Evolutionary conservation across 768 basidiomycete species (phyloP).

Genomic region (Termitomyces sp.): DNA sequence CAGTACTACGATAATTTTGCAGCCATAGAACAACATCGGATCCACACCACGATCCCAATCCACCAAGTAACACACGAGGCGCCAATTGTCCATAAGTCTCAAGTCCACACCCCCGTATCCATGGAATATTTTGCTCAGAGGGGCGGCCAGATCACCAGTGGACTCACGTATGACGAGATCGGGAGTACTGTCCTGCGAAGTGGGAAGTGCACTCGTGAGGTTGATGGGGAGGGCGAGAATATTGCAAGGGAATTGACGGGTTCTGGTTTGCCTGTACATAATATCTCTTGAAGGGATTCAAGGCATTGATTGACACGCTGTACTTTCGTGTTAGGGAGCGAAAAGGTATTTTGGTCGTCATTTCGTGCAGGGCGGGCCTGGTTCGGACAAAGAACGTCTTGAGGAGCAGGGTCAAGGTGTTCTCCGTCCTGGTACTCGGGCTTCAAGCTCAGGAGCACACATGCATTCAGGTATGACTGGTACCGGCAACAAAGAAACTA

Average conservation of each 20-base stretch:
- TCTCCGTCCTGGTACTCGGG: not conserved
- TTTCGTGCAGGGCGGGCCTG: not conserved
- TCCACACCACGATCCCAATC: conserved; percentile 30
- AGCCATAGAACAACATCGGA: conserved; percentile 25
- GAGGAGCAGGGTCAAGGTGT: not conserved
- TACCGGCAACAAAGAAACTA: too few relatives aligned
- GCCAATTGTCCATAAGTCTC: conserved; percentile 30
- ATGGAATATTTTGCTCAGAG: conserved; percentile 24
- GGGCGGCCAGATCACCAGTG: not conserved
- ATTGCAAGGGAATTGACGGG: not conserved
- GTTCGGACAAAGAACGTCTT: too few relatives aligned
- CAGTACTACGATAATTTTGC: not conserved
- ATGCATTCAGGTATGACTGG: not conserved
- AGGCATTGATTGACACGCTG: not conserved
- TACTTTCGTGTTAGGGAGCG: not conserved
- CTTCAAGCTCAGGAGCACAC: not conserved
- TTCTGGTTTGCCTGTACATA: not conserved
- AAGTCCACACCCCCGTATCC: conserved; percentile 25
- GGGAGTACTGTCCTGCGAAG: not conserved
- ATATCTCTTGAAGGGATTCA: not conserved
- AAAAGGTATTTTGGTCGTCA: not conserved
- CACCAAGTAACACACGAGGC: conserved; percentile 31
- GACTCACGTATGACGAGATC: not conserved
- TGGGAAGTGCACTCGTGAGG: not conserved
- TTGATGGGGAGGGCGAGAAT: not conserved